phyloP scores from a whole-genome alignment of 306 rosid genomes.

The Lablab purpureus region DNA sequence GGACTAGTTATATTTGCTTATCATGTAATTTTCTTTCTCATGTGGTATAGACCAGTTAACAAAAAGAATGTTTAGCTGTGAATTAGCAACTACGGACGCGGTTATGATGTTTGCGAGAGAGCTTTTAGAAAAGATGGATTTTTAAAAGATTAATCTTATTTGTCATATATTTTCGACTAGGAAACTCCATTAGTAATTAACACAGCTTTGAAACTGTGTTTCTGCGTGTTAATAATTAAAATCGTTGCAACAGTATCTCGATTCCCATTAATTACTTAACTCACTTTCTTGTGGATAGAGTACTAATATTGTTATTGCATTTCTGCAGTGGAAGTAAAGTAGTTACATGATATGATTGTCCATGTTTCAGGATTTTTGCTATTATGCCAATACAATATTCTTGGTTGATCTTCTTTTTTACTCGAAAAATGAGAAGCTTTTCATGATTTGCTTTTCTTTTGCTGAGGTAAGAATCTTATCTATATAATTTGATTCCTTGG shows the following conservation, averaged over 20 bases:
- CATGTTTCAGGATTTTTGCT: slow-evolving; percentile 90
- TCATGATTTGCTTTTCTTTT: slow-evolving; percentile 93
- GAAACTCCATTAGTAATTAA: background rate
- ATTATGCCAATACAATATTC: slow-evolving; percentile 94
- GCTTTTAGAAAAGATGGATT: background rate
- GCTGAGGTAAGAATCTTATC: slow-evolving; percentile 77
- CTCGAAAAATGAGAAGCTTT: slow-evolving; percentile 85
- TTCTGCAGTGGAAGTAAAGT: slow-evolving; percentile 23
- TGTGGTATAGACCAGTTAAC: slow-evolving; percentile 3
- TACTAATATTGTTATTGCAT: slow-evolving; percentile 2
- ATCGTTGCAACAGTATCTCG: background rate
- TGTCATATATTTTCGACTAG: background rate
- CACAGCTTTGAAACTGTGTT: slow-evolving; percentile 18
- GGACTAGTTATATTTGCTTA: slow-evolving; percentile 9
- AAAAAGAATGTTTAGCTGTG: background rate
- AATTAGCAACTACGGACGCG: background rate
- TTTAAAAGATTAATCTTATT: slow-evolving; percentile 19
- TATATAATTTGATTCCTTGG: slow-evolving; percentile 29
- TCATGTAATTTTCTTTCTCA: background rate
- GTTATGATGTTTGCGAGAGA: slow-evolving; percentile 9
- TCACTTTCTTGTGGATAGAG: background rate
- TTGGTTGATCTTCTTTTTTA: slow-evolving; percentile 77
- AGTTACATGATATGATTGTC: slow-evolving; percentile 44
- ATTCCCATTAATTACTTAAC: slow-evolving; percentile 29
- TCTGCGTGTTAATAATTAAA: background rate